Conservation (phyloP, 208 protist species). For the Trypanosoma avium region DNA sequence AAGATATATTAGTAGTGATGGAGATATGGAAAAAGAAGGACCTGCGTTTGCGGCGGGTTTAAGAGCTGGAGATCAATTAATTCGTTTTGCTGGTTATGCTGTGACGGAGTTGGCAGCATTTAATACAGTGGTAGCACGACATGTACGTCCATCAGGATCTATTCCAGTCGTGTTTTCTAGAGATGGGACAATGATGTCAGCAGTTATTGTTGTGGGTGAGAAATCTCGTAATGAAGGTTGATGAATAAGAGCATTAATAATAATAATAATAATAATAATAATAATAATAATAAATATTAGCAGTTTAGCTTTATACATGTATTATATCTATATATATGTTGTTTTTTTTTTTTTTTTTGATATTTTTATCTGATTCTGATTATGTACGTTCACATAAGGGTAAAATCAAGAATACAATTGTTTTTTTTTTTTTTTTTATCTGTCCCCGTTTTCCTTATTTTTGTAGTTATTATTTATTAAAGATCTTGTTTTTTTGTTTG, state of each 20-base stretch:
- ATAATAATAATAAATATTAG: no score
- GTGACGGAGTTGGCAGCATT: constrained; percentile 86
- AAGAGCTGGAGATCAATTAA: constrained; percentile 58
- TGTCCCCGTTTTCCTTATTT: no score
- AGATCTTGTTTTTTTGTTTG: constrained; percentile 13
- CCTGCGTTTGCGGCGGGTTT: constrained; percentile 66
- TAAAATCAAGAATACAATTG: no score
- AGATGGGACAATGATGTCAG: constrained; percentile 25
- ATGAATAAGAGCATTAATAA: neutral
- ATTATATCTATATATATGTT: no score
- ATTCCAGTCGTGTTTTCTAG: constrained; percentile 64
- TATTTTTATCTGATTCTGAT: no score
- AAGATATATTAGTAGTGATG: constrained; percentile 41
- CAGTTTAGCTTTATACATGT: no score
- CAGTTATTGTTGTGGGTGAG: constrained; percentile 31
- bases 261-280: no score
- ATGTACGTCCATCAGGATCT: constrained; percentile 45
- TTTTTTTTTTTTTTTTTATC: no score
- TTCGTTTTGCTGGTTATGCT: constrained; percentile 81
- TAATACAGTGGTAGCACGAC: constrained; percentile 75
- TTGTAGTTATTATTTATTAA: constrained; percentile 20
- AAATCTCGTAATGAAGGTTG: constrained; percentile 7
- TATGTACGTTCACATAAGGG: no score
- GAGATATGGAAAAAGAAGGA: constrained; percentile 32
- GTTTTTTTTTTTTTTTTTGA: no score